Conservation (phyloP, 306 rosid species). For the Ceratonia siliqua region DNA sequence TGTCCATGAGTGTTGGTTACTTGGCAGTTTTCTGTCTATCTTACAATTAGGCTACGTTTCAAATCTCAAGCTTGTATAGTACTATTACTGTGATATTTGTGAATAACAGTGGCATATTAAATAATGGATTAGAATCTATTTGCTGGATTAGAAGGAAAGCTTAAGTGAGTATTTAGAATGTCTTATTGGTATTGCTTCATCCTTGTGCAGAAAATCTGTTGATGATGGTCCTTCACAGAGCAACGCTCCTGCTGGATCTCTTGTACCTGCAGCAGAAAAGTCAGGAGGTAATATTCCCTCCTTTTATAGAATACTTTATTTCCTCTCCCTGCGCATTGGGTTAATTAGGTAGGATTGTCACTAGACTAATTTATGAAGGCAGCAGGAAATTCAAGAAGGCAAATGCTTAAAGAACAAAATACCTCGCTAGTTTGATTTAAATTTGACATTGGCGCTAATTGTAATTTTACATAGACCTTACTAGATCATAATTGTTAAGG, state of each 20-base stretch:
- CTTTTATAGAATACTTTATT: neutral
- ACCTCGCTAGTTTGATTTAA: slow-evolving; percentile 14
- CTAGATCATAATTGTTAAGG: too few relatives aligned
- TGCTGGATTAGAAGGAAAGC: neutral
- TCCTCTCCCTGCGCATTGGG: neutral
- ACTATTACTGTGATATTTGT: neutral
- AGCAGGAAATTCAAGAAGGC: neutral
- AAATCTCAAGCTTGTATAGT: neutral
- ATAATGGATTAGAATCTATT: neutral
- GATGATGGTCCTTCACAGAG: slow-evolving; percentile 39
- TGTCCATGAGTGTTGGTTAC: neutral
- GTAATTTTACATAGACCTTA: too few relatives aligned
- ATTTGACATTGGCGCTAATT: too few relatives aligned
- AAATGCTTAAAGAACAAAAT: neutral
- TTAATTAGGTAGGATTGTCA: neutral
- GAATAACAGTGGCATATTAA: neutral
- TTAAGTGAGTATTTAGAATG: neutral
- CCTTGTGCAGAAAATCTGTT: slow-evolving; percentile 56
- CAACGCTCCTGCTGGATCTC: slow-evolving; percentile 26
- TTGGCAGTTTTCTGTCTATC: neutral
- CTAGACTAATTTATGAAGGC: neutral
- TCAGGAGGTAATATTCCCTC: slow-evolving; percentile 38
- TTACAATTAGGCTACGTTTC: neutral
- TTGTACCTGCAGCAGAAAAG: slow-evolving; percentile 37
- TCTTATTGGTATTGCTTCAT: slow-evolving; percentile 23